phyloP scores from a whole-genome alignment of 306 rosid species.

The Hylodesmum podocarpum region DNA sequence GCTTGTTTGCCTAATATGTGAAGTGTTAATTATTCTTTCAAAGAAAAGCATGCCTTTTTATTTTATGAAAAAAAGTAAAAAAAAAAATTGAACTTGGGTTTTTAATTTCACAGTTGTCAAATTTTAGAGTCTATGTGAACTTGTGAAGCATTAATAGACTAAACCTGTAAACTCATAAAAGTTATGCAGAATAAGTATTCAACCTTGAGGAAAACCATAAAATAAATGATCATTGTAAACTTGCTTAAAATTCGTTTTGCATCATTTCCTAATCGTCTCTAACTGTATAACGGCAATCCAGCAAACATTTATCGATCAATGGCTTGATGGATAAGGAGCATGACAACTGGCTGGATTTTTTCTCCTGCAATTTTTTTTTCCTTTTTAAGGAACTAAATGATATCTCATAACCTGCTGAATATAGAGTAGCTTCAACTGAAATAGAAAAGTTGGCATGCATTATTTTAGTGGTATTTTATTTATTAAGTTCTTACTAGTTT shows the following conservation, averaged over 20 bases:
- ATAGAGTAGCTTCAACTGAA: neutral
- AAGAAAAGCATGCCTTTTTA: neutral
- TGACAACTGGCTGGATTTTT: neutral
- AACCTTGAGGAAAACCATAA: no score
- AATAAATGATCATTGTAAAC: no score
- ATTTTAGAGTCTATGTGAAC: neutral
- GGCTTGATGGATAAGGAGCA: no score
- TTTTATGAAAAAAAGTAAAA: neutral
- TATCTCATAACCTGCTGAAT: neutral
- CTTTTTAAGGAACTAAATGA: neutral
- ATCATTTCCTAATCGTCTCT: no score
- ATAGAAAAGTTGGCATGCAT: neutral
- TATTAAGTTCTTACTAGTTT: neutral
- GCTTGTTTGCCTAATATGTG: neutral
- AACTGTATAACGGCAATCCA: no score
- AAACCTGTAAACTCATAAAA: neutral
- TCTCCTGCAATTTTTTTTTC: neutral
- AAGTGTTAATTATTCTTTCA: neutral
- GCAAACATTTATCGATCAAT: no score
- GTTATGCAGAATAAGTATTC: neutral
- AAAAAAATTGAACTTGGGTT: neutral
- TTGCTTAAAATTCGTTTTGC: no score
- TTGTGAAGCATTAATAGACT: neutral
- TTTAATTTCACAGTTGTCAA: neutral
- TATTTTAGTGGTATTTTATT: neutral